Evolutionary conservation across 2,329 filamentous ascomycete species (phyloP).

Genomic region (Basipetospora chlamydospora): DNA sequence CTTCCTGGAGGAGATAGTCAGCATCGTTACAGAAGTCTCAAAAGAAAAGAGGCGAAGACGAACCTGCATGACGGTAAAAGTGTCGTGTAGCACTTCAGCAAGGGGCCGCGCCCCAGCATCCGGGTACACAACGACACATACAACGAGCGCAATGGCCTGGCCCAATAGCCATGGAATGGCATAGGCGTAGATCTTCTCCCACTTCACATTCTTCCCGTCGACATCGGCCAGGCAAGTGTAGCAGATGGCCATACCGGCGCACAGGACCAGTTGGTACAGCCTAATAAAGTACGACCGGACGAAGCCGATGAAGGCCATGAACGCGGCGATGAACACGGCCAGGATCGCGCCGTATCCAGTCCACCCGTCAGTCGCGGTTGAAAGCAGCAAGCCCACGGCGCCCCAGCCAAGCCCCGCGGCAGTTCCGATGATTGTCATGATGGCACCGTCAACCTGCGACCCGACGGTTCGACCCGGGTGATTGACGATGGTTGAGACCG

Average conservation of each 20-base stretch:
- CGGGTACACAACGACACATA: conserved; percentile 34
- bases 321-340: conserved; percentile 38
- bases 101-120: conserved; percentile 40
- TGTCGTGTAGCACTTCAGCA: conserved; percentile 29
- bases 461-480: conserved; percentile 41
- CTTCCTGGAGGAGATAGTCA: conserved; percentile 13
- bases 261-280: conserved; percentile 39
- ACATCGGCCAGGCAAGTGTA: conserved; percentile 39
- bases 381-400: conserved; percentile 35
- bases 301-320: conserved; percentile 35
- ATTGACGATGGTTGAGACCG: conserved; percentile 41
- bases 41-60: conserved; percentile 5
- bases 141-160: conserved; percentile 34
- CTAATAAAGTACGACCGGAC: conserved; percentile 40
- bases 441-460: conserved; percentile 39
- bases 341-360: conserved; percentile 38
- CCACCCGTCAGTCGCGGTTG: conserved; percentile 29
- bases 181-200: conserved; percentile 36
- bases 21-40: conserved; percentile 1
- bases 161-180: conserved; percentile 41
- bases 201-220: conserved; percentile 24
- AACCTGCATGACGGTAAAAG: conserved; percentile 32
- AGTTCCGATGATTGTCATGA: conserved; percentile 38
- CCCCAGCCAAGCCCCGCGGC: conserved; percentile 41
- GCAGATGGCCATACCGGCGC: conserved; percentile 38